Percentiles rank a stretch among this genome's conserved stretches.
phyloP scores from a whole-genome alignment of 2,329 filamentous ascomycete species.

The Aspergillus aculeatus region DNA sequence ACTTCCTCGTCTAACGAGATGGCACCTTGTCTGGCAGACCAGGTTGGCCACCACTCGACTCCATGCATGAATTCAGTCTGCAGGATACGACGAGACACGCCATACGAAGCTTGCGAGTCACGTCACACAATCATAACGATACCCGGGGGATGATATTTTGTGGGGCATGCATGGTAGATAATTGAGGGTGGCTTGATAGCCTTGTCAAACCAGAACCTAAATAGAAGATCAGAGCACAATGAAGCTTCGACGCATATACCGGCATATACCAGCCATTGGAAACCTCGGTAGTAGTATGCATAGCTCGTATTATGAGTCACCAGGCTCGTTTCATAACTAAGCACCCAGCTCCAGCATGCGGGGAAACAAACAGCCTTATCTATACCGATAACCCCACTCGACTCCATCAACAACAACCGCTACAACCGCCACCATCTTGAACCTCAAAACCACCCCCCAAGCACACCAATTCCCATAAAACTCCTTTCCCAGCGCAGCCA shows the following conservation, averaged over 20 bases:
- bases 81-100: neutral
- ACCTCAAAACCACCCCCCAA: neutral
- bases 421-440: neutral
- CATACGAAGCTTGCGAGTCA: neutral
- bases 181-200: neutral
- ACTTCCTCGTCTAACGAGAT: neutral
- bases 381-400: neutral
- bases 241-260: neutral
- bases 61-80: neutral
- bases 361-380: neutral
- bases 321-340: neutral
- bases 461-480: neutral
- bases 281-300: neutral
- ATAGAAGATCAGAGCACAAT: neutral
- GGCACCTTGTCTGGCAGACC: neutral
- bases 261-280: too few species aligned
- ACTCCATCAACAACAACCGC: neutral
- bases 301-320: neutral
- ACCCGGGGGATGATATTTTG: neutral
- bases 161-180: neutral
- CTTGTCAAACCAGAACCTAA: neutral
- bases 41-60: neutral
- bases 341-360: neutral
- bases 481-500: slow-evolving; percentile 17
- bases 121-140: neutral